Evolutionary conservation across 78 protist genomes (phyloP).

Genomic region (Cavenderia fasciculata): DNA sequence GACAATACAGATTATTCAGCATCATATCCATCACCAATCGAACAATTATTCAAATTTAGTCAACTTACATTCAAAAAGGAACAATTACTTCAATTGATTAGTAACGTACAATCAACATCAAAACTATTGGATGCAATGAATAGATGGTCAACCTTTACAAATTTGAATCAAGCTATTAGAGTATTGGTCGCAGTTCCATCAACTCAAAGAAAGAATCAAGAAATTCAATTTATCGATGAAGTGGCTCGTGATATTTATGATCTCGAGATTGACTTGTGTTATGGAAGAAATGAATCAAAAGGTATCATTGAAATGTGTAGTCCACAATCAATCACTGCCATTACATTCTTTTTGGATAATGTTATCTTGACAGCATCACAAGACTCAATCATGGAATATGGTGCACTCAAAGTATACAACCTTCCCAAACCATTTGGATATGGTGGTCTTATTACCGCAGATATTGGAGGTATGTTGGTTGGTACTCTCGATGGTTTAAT

Average conservation of each 20-base stretch:
- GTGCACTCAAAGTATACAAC: background rate
- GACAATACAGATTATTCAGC: background rate
- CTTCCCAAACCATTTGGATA: background rate
- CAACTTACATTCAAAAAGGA: no score
- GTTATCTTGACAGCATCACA: background rate
- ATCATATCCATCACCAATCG: background rate
- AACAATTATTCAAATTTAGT: no score
- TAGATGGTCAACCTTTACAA: background rate
- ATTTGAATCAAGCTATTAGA: background rate
- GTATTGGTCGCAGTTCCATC: background rate
- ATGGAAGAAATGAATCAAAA: background rate
- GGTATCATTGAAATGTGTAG: background rate
- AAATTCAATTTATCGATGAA: constrained; percentile 1
- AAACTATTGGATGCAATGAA: no score
- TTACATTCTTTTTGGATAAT: background rate
- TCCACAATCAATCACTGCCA: background rate
- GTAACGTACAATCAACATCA: no score
- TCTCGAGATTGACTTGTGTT: background rate
- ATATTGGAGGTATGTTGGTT: background rate
- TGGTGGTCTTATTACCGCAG: background rate
- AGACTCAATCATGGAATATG: background rate
- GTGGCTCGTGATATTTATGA: background rate
- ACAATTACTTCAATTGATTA: no score
- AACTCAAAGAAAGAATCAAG: background rate
- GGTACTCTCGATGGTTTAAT: background rate